Base-by-base conservation (phyloP, 768 basidiomycete species). In the Lentinula sp. region DNA sequence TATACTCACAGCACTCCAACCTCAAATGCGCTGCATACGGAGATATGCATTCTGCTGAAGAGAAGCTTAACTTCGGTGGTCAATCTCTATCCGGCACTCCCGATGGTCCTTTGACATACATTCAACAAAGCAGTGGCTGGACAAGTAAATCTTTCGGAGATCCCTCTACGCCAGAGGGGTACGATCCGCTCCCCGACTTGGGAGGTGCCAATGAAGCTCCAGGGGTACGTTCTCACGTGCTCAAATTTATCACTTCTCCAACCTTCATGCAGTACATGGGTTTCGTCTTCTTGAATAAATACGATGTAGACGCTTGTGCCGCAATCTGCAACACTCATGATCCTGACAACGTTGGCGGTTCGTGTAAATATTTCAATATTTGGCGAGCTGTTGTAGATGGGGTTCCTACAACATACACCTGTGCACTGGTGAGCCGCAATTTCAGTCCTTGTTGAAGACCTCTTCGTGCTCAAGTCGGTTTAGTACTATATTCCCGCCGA, bases 361-460 rank as follows among this genome's bases (percentile, higher is more conserved):
- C 73, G 6, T 82, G 81, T 68, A 74, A 76, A 57, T 82, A 74
- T 72, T 80, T 82, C 70, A 82, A 82, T 64, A 81, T 82, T 70
- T 82, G 79, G 80, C 76, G 79, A 41, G 80, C 79, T 10, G 69
- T 81, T 36, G 77, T 80, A 0, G 66, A 77, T 61, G 79, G 78
- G 5, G 62, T 66, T 18, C 79, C 81, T 0, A 81, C 78, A 1
- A 80, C 78, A 0, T 81, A 81, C 67, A 77, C 77, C 42, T 82
- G 80, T 71, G 76, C 77, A 63, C 76, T 81, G 46, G 46, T 48
- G n/a, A 23, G 46, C 20, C 12, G 18, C 8, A 9, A n/a, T 43
- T 18, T 16, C 42, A 43, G 9, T 48, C 46, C 20, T 48, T 8
- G n/a, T 48, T 4, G 18, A 20, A 7, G 46, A 16, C 6, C 3